Evolutionary conservation across 257 asterid species (phyloP), one percentile per base, ranked within the genome.

Genomic region (Nicotiana obtusifolia): DNA sequence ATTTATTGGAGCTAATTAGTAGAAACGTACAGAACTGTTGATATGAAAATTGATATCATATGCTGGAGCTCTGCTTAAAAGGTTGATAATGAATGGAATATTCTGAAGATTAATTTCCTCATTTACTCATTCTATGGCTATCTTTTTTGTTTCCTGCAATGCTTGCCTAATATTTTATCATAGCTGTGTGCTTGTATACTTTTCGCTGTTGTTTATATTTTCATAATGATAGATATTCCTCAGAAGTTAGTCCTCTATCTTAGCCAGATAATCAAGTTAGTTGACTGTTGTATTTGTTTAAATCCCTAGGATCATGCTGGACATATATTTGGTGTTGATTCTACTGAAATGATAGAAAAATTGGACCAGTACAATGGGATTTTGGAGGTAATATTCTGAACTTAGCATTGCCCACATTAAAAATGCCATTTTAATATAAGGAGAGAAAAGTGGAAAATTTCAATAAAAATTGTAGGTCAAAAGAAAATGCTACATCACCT

Each of bases 291-390:
- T 52, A 52, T 75, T 83, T 26, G 44, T 37, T n/a, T 80, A 59
- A 49, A 64, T 85, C 80, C 82, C 71, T 91, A 94, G 98, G 99
- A 95, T 91, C 99, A 95, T 84, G 99, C 97, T 78, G 99, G 99
- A 35, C 99, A 95, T 86, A 93, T 95, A 88, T 90, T 88, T 90
- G 99, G 99, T 73, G 97, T 93, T 9, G 95, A 95, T 87, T 95
- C 99, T 66, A 15, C 86, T 79, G 91, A 93, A 56, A 95, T 95
- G 99, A 86, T 90, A 64, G 96, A 88, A 75, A 95, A 95, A 83
- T 84, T 95, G 91, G 97, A 93, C 85, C 96, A 93, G 76, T 95
- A 95, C 91, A 93, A 95, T 77, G 89, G 87, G 85, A 85, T 95
- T 77, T 71, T 95, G 78, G 89, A 91, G 91, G 98, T 91, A 84